Base-by-base conservation (phyloP, 2,329 filamentous ascomycete genomes). In the Colletotrichum siamense region DNA sequence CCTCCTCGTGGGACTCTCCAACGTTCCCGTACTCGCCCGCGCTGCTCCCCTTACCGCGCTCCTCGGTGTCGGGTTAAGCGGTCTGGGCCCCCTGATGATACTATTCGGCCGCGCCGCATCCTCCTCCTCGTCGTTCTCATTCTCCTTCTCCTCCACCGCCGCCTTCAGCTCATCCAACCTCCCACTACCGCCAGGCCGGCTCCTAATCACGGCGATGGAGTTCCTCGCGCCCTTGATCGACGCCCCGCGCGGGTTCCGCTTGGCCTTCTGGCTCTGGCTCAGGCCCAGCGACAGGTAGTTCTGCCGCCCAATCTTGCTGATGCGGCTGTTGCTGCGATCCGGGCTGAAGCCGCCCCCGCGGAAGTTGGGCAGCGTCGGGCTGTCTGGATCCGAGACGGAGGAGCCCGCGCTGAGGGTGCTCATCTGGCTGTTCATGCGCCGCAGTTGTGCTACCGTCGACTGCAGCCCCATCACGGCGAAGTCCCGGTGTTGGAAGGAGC, bases 351-450 rank as follows among this genome's bases (percentile, higher is more conserved):
- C 84, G 26, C 86, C 86, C 61, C 84, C 84, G 28, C 86, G 79
- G 18, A 87, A 80, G 0, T 79, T 81, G 1, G 86, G 84, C 22
- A 88, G 78, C 10, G 85, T 87, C 3, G 86, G 85, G 55, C 86
- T 87, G 12, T 84, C 83, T 0, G 79, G 78, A 12, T 83, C 84
- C 9, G 82, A 86, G 2, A 80, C 79, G 59, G 84, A 79, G 1
- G 87, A 87, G 2, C 84, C 83, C 22, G 82, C 81, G 82, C 88
- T 89, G 71, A 85, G 84, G 3, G 86, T 84, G 79, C 87, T 89
- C 61, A 90, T 79, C 69, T 88, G 82, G 81, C 88, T 91, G 83
- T 92, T 91, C 89, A 91, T 92, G 67, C 90, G 86, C 12, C 90
- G 87, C 72, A 92, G 87, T 81, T 91, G 87, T 22, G 86, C 86